These are phyloP conservation scores for Rhinocladiella mackenziei DNA, from an alignment of 2,329 filamentous ascomycete species.

Conservation along the genomic window DNA sequence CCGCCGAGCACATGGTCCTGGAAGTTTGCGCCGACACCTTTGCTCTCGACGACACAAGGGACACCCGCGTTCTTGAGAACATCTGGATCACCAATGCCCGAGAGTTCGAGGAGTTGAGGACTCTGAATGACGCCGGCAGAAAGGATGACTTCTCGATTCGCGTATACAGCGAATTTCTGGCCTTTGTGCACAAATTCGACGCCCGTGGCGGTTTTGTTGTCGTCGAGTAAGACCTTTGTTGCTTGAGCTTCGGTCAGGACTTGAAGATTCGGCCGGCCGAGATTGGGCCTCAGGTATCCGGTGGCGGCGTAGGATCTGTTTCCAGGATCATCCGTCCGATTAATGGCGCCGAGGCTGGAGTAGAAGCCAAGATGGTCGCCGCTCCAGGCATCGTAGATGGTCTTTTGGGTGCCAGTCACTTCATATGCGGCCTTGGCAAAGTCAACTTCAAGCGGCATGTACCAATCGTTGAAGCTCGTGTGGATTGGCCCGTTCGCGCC, in stretches of 20 bases:
- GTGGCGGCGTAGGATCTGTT: constrained; percentile 41
- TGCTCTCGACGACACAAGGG: constrained; percentile 41
- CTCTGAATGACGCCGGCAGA: constrained; percentile 56
- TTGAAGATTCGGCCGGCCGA: constrained; percentile 43
- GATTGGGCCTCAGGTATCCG: constrained; percentile 38
- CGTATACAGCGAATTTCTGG: constrained; percentile 35
- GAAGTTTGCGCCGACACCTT: constrained; percentile 47
- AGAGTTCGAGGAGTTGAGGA: constrained; percentile 57
- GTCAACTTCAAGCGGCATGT: constrained; percentile 37
- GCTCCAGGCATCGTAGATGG: constrained; percentile 20
- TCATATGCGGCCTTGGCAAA: constrained; percentile 36
- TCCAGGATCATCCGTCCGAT: constrained; percentile 19
- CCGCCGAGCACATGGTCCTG: constrained; percentile 41
- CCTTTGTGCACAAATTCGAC: constrained; percentile 43
- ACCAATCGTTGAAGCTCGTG: constrained; percentile 33
- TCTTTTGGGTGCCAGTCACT: constrained; percentile 32
- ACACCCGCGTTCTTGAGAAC: constrained; percentile 42
- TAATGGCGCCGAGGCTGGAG: constrained; percentile 22
- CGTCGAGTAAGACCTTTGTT: constrained; percentile 31
- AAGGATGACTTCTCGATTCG: constrained; percentile 53
- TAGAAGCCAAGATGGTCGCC: constrained; percentile 27
- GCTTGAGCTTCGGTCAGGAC: constrained; percentile 46
- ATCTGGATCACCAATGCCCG: constrained; percentile 52
- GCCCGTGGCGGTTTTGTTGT: constrained; percentile 36
- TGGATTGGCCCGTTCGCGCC: constrained; percentile 31